phyloP scores from a whole-genome alignment of 768 basidiomycete genomes.

The Suillus americanus region DNA sequence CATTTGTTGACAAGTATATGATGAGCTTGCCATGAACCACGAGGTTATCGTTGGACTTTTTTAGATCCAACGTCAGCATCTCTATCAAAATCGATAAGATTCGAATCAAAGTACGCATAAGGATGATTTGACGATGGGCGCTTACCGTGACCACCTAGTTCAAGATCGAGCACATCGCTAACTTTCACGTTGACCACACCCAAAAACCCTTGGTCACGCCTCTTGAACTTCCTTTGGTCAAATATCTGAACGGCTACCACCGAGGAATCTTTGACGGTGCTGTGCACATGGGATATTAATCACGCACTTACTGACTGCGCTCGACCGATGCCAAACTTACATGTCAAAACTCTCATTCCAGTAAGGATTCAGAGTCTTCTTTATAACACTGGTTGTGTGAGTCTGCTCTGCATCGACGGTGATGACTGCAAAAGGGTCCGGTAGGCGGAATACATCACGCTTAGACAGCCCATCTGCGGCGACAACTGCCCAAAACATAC shows the following conservation, averaged over 20 bases:
- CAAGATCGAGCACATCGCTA: slow-evolving; percentile 86
- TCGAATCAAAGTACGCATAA: slow-evolving; percentile 2
- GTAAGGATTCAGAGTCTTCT: slow-evolving; percentile 92
- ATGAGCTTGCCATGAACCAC: slow-evolving; percentile 98
- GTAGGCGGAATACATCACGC: slow-evolving; percentile 93
- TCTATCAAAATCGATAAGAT: slow-evolving; percentile 45
- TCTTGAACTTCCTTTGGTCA: slow-evolving; percentile 99
- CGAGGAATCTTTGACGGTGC: slow-evolving; percentile 96
- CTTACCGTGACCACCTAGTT: slow-evolving; percentile 90
- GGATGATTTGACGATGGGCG: slow-evolving; percentile 16
- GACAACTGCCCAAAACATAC: slow-evolving; percentile 59
- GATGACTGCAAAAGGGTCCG: slow-evolving; percentile 97
- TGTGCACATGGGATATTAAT: slow-evolving; percentile 30
- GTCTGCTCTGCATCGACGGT: slow-evolving; percentile 98
- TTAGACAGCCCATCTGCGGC: slow-evolving; percentile 93
- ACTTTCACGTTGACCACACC: slow-evolving; percentile 97
- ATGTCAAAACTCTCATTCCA: slow-evolving; percentile 99
- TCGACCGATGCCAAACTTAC: slow-evolving; percentile 43
- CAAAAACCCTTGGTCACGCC: slow-evolving; percentile 95
- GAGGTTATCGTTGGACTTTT: slow-evolving; percentile 98
- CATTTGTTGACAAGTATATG: slow-evolving; percentile 92
- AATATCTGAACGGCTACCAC: slow-evolving; percentile 98
- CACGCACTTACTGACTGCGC: background rate
- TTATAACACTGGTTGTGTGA: slow-evolving; percentile 94
- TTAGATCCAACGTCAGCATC: slow-evolving; percentile 94